phyloP scores from a whole-genome alignment of 2,329 filamentous ascomycete genomes.

The Phyllosticta citrichinensis region DNA sequence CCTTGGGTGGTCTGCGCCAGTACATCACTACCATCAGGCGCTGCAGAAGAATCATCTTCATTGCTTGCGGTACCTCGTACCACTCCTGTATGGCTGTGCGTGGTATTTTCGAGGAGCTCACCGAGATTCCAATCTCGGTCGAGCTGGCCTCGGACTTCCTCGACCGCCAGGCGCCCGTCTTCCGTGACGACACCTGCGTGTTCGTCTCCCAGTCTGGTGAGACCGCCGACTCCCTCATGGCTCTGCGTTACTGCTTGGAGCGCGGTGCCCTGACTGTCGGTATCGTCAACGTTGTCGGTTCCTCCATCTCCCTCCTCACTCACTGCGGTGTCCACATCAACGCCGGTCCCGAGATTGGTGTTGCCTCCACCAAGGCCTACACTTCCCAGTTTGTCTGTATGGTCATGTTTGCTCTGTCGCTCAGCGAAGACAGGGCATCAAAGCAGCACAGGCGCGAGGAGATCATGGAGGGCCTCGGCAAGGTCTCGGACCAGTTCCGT shows the following conservation, averaged over 20 bases:
- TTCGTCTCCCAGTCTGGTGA: conserved; percentile 99
- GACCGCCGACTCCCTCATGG: conserved; percentile 95
- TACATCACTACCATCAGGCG: conserved; percentile 95
- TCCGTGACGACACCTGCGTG: conserved; percentile 98
- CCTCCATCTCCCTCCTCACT: conserved; percentile 95
- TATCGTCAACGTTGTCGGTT: conserved; percentile 97
- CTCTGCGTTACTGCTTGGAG: conserved; percentile 94
- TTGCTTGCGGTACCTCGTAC: conserved; percentile 95
- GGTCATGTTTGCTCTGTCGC: conserved; percentile 97
- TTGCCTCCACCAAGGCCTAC: conserved; percentile 98
- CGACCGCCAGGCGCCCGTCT: conserved; percentile 90
- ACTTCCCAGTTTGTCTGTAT: conserved; percentile 99
- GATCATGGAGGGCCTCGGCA: conserved; percentile 87
- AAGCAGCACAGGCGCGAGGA: conserved; percentile 87
- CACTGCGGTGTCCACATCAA: conserved; percentile 99
- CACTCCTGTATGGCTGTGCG: conserved; percentile 99
- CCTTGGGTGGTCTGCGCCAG: conserved; percentile 86
- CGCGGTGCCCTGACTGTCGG: conserved; percentile 93
- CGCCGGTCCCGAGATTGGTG: conserved; percentile 95
- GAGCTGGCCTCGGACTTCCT: conserved; percentile 98
- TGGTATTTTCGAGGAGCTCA: conserved; percentile 94
- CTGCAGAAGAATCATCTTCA: conserved; percentile 96
- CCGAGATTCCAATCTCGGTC: conserved; percentile 94
- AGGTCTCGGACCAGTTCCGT: conserved; percentile 85
- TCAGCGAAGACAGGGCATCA: conserved; percentile 92